phyloP scores from a whole-genome alignment of 768 basidiomycete species.

The Amanita thiersii region DNA sequence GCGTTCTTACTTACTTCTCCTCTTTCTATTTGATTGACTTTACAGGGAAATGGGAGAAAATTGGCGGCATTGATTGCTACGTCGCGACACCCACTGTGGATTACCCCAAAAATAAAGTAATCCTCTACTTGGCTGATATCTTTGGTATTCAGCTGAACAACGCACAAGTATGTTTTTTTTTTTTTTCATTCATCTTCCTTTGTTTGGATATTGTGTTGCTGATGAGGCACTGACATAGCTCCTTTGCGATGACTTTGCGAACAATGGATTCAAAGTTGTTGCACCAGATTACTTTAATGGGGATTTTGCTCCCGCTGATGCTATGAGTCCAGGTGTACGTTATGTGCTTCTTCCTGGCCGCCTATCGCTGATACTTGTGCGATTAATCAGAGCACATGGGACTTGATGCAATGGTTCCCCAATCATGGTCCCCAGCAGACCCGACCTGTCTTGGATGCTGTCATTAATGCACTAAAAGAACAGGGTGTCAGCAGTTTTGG shows the following conservation, averaged over 20 bases:
- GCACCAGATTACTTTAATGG: slow-evolving; percentile 33
- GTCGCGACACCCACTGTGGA: slow-evolving; percentile 42
- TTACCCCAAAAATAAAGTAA: slow-evolving; percentile 46
- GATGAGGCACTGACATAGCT: too few relatives aligned
- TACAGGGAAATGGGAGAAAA: slow-evolving; percentile 37
- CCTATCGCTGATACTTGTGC: neutral
- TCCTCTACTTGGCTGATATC: slow-evolving; percentile 47
- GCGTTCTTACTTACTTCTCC: neutral
- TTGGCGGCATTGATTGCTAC: slow-evolving; percentile 43
- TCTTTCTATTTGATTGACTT: neutral
- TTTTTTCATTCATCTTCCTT: neutral
- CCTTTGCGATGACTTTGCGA: slow-evolving; percentile 33
- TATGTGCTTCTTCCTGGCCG: neutral
- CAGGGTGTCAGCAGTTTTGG: slow-evolving; percentile 51
- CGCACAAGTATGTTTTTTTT: slow-evolving; percentile 23
- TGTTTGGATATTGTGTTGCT: slow-evolving; percentile 1
- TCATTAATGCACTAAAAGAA: slow-evolving; percentile 47
- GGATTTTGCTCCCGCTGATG: slow-evolving; percentile 30
- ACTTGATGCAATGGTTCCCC: slow-evolving; percentile 33
- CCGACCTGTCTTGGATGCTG: slow-evolving; percentile 45
- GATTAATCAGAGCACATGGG: slow-evolving; percentile 20
- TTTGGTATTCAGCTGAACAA: slow-evolving; percentile 45
- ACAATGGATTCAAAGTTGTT: slow-evolving; percentile 38
- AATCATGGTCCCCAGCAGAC: slow-evolving; percentile 31
- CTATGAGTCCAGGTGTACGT: slow-evolving; percentile 19